Conservation (phyloP, 2,329 filamentous ascomycete genomes). For the Colletotrichum kahawae region DNA sequence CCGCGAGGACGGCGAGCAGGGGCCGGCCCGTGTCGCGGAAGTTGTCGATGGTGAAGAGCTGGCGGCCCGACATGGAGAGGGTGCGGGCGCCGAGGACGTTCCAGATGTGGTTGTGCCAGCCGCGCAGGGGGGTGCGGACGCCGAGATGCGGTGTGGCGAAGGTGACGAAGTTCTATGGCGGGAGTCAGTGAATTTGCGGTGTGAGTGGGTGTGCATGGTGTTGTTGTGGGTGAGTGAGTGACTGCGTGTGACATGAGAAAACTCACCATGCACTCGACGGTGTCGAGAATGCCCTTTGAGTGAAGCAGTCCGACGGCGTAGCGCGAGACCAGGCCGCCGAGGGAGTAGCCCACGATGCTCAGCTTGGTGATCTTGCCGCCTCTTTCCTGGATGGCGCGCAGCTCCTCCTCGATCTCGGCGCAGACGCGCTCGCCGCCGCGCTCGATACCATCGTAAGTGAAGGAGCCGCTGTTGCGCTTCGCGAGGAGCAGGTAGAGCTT, state of each 20-base stretch:
- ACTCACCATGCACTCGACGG: constrained; percentile 75
- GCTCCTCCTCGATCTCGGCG: constrained; percentile 68
- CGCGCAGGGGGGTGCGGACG: constrained; percentile 72
- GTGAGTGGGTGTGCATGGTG: not conserved
- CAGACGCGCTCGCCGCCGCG: constrained; percentile 71
- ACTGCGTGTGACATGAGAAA: not conserved
- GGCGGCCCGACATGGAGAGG: constrained; percentile 81
- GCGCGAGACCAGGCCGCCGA: constrained; percentile 84
- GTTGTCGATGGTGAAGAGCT: constrained; percentile 85
- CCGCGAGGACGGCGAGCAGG: constrained; percentile 80
- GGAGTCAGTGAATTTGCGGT: not conserved
- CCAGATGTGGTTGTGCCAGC: constrained; percentile 71
- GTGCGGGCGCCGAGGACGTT: constrained; percentile 85
- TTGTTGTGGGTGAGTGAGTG: not conserved
- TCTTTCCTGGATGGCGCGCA: constrained; percentile 58
- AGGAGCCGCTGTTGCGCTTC: constrained; percentile 75
- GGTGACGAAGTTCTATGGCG: constrained; percentile 82
- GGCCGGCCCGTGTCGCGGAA: constrained; percentile 86
- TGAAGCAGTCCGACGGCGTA: constrained; percentile 87
- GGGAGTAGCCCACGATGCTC: constrained; percentile 87
- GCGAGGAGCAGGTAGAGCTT: constrained; percentile 73
- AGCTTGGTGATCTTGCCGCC: constrained; percentile 81
- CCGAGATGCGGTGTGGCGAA: constrained; percentile 87
- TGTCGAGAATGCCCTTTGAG: constrained; percentile 79
- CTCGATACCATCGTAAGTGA: constrained; percentile 75